Percentiles rank a stretch among this genome's conserved stretches.
Conservation (phyloP, 345 rosid genomes). For the Balakata baccata region DNA sequence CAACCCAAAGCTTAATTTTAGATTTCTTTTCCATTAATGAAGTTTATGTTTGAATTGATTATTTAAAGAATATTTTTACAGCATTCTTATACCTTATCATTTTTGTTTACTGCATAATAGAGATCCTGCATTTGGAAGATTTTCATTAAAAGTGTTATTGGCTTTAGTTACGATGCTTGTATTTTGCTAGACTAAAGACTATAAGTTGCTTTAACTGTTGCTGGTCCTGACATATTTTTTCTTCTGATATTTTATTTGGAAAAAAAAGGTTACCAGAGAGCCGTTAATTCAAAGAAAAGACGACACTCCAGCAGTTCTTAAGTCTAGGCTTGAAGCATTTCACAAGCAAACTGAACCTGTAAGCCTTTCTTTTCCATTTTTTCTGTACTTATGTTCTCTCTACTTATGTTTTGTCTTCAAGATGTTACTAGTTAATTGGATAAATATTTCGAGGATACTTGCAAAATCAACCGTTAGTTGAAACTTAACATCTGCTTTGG, state of each 20-base stretch:
- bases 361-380: conserved; percentile 12
- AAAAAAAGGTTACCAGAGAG: conserved; percentile 71
- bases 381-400: neutral
- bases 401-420: neutral
- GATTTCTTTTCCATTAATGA: neutral
- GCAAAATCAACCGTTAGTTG: neutral
- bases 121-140: neutral
- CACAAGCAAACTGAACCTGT: conserved; percentile 92
- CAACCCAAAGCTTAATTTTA: conserved; percentile 4
- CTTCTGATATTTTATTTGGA: neutral
- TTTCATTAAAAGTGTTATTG: neutral
- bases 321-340: conserved; percentile 79
- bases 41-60: neutral
- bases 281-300: conserved; percentile 90
- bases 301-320: conserved; percentile 81
- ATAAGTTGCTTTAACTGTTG: neutral
- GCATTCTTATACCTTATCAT: neutral
- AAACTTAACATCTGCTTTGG: neutral
- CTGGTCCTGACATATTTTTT: neutral
- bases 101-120: neutral
- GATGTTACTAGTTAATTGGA: neutral
- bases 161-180: neutral
- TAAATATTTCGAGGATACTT: no score
- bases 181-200: neutral
- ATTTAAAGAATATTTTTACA: neutral